phyloP scores from a whole-genome alignment of 805 yeast species.

The Candida chilensis region DNA sequence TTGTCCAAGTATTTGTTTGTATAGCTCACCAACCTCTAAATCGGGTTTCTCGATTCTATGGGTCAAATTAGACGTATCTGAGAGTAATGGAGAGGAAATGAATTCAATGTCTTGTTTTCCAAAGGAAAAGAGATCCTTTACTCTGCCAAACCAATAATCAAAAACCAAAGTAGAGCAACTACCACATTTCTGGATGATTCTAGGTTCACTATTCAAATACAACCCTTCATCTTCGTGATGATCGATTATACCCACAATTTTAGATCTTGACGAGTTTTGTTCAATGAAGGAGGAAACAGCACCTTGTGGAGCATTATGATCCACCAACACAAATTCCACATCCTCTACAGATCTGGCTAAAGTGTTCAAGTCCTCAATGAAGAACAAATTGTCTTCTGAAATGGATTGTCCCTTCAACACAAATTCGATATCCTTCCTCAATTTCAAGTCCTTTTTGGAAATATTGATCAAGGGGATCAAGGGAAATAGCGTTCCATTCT shows the following conservation, averaged over 20 bases:
- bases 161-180: constrained; percentile 76
- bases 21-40: constrained; percentile 25
- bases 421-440: constrained; percentile 63
- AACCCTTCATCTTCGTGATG: constrained; percentile 74
- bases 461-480: constrained; percentile 74
- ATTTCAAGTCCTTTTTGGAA: constrained; percentile 48
- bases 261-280: constrained; percentile 9
- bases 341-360: constrained; percentile 8
- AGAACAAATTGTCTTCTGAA: constrained; percentile 40
- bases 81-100: constrained; percentile 57
- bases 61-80: constrained; percentile 68
- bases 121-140: too few species aligned
- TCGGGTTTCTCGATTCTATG: constrained; percentile 60
- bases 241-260: constrained; percentile 62
- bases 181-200: constrained; percentile 56
- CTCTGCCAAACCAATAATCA: constrained; percentile 52
- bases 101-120: too few species aligned
- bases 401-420: constrained; percentile 42
- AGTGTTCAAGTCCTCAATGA: constrained; percentile 53
- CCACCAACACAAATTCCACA: constrained; percentile 57
- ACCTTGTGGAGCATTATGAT: constrained; percentile 68
- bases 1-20: constrained; percentile 17
- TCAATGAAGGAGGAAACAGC: constrained; percentile 16
- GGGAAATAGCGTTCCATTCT: too few species aligned
- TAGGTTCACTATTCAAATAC: constrained; percentile 43